phyloP scores from a whole-genome alignment of 2,329 filamentous ascomycete species.

The Talaromyces sp. region DNA sequence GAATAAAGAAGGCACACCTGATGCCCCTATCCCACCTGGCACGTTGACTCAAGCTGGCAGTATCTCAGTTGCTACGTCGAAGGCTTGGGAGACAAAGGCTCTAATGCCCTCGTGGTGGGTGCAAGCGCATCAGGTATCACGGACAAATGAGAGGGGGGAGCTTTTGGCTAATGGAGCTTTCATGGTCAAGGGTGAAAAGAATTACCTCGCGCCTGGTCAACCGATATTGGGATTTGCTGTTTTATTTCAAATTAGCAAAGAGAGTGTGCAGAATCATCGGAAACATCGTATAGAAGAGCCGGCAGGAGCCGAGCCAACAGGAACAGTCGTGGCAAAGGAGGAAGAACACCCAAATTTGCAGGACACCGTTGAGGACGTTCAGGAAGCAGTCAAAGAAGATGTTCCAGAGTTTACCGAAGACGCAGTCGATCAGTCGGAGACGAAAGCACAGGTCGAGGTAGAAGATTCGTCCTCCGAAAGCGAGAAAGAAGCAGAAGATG shows the following conservation, averaged over 20 bases:
- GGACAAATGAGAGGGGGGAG: conserved; percentile 74
- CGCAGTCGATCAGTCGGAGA: background rate
- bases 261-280: conserved; percentile 75
- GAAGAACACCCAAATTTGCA: background rate
- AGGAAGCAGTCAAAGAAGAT: conserved; percentile 18
- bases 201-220: conserved; percentile 82
- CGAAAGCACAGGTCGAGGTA: background rate
- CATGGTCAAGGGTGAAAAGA: conserved; percentile 80
- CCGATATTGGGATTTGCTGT: conserved; percentile 83
- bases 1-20: conserved; percentile 71
- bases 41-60: conserved; percentile 88
- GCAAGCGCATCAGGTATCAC: conserved; percentile 81
- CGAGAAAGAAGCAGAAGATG: conserved; percentile 15
- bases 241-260: conserved; percentile 83
- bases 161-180: conserved; percentile 77
- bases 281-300: conserved; percentile 60
- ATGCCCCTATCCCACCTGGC: conserved; percentile 85
- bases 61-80: conserved; percentile 77
- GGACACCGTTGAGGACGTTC: conserved; percentile 21
- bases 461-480: conserved; percentile 10
- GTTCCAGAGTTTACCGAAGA: background rate
- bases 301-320: conserved; percentile 19
- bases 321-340: background rate
- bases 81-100: conserved; percentile 94
- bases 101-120: conserved; percentile 98